Conservation (phyloP, 2,329 filamentous ascomycete species). For the Fusarium sp. region DNA sequence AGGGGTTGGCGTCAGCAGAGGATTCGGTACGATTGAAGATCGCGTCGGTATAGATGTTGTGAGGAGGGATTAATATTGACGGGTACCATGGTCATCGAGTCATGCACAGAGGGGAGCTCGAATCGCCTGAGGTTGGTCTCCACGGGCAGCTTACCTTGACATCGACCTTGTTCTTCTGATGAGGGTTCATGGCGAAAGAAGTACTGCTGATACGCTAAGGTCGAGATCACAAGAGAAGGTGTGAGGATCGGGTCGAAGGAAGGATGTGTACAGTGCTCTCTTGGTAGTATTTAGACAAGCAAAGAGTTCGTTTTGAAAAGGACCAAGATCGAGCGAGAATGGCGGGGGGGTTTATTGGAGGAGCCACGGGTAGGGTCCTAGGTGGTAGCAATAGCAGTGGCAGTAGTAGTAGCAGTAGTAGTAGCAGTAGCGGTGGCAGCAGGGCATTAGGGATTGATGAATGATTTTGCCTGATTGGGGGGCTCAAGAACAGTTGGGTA, state of each 20-base stretch:
- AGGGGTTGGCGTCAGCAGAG: constrained; percentile 32
- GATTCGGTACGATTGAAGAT: neutral
- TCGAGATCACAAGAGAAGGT: neutral
- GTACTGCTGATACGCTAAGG: constrained; percentile 2
- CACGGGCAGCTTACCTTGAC: constrained; percentile 76
- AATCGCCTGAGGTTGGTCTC: constrained; percentile 31
- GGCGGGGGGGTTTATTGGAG: constrained; percentile 38
- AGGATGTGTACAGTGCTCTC: constrained; percentile 7
- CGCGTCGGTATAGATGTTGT: neutral
- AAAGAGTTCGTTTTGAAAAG: constrained; percentile 30
- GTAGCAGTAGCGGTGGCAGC: constrained; percentile 5
- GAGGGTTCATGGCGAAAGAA: constrained; percentile 80
- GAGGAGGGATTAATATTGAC: neutral
- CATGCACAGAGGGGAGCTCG: constrained; percentile 23
- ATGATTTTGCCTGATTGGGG: constrained; percentile 42
- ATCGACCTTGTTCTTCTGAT: constrained; percentile 98
- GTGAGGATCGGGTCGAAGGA: neutral
- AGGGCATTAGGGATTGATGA: constrained; percentile 15
- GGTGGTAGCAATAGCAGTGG: constrained; percentile 6
- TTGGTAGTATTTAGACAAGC: constrained; percentile 6
- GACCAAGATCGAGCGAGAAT: constrained; percentile 35
- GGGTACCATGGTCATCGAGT: constrained; percentile 15
- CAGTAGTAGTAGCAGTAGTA: neutral
- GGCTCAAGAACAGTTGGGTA: constrained; percentile 34
- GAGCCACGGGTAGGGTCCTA: constrained; percentile 36